Percentiles rank a stretch among this genome's conserved stretches.
Conservation (phyloP, 768 basidiomycete species). For the Leccinum olivaceopallidum region DNA sequence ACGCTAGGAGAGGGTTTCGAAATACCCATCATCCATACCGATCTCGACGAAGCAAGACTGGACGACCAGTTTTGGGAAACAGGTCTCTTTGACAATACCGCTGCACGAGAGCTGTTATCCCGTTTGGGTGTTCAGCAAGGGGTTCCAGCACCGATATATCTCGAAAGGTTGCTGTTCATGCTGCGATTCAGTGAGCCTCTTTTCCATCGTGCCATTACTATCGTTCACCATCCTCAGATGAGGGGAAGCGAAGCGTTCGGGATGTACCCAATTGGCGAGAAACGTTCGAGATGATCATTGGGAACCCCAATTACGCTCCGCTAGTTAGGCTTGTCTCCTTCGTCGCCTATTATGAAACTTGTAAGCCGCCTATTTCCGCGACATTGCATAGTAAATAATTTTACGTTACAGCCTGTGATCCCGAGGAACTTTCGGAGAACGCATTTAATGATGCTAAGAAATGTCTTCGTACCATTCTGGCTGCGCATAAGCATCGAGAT, state of each 20-base stretch:
- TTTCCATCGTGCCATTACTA: background rate
- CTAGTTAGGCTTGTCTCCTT: background rate
- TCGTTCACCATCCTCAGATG: background rate
- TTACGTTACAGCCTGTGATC: background rate
- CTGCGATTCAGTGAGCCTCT: background rate
- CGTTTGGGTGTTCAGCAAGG: background rate
- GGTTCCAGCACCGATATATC: background rate
- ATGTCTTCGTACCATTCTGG: background rate
- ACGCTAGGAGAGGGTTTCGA: background rate
- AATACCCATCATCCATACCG: background rate
- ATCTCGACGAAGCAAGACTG: background rate
- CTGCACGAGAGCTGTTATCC: background rate
- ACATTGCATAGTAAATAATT: background rate
- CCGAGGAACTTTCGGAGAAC: background rate
- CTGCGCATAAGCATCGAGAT: background rate
- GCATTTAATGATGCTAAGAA: background rate
- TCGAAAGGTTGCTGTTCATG: background rate
- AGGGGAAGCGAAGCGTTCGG: background rate
- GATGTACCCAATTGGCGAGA: background rate
- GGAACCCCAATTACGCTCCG: background rate
- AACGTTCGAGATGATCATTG: background rate
- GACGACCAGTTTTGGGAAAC: slow-evolving; percentile 13
- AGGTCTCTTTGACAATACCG: slow-evolving; percentile 10
- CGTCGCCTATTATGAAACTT: background rate
- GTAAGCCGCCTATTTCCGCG: background rate